Evolutionary conservation across 129 eudicot genomes (phyloP).

Genomic region (Flaveria linearis): DNA sequence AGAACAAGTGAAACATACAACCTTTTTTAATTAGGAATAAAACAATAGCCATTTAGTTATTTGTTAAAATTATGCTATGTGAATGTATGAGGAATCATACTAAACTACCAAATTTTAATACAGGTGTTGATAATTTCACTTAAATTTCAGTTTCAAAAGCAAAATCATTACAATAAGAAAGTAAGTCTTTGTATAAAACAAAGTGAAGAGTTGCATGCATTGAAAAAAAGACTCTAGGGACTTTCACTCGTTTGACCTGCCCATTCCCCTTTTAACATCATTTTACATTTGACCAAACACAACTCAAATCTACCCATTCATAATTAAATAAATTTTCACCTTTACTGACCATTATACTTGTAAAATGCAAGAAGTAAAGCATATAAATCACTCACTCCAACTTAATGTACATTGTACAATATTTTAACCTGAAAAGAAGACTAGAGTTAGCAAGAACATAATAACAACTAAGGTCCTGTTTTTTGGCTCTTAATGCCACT

Average conservation of each 20-base stretch:
- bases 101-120: neutral
- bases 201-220: neutral
- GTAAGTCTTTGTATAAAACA: neutral
- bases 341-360: too few species aligned
- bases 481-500: too few species aligned
- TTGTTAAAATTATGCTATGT: neutral
- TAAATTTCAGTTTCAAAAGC: neutral
- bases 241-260: neutral
- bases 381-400: neutral
- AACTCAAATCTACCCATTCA: too few species aligned
- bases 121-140: too few species aligned
- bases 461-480: too few species aligned
- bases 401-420: neutral
- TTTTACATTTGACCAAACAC: too few species aligned
- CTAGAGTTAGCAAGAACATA: constrained; percentile 6
- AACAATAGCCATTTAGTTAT: neutral
- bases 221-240: neutral
- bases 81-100: neutral
- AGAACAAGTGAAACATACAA: neutral
- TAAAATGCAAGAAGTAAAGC: too few species aligned
- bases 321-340: too few species aligned
- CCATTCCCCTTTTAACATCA: too few species aligned
- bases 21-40: neutral
- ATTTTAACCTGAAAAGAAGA: neutral
- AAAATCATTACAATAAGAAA: neutral